Evolutionary conservation across 2,329 filamentous ascomycete species (phyloP).

Genomic region (Curvularia sp.): DNA sequence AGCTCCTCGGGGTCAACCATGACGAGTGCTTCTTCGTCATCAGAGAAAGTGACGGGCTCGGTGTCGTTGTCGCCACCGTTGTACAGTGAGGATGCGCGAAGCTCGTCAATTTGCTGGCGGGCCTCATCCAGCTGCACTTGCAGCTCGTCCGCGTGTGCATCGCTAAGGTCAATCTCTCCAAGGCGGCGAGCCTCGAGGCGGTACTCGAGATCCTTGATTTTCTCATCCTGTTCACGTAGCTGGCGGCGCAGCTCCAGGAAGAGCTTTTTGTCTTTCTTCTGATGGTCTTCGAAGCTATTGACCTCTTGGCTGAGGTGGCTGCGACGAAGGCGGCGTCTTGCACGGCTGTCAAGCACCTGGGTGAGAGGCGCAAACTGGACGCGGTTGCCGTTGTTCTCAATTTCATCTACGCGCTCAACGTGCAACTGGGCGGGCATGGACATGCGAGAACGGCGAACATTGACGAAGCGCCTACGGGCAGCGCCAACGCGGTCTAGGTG

Average conservation of each 20-base stretch:
- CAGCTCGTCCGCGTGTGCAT: constrained; percentile 45
- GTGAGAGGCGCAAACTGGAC: constrained; percentile 48
- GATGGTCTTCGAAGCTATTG: constrained; percentile 48
- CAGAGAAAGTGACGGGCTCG: constrained; percentile 31
- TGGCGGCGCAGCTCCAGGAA: constrained; percentile 48
- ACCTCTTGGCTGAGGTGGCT: constrained; percentile 53
- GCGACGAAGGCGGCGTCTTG: constrained; percentile 50
- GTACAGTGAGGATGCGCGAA: constrained; percentile 43
- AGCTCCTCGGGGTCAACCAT: constrained; percentile 46
- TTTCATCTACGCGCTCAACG: constrained; percentile 36
- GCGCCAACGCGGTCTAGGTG: constrained; percentile 43
- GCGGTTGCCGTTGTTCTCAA: constrained; percentile 26
- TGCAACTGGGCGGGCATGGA: constrained; percentile 47
- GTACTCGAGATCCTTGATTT: constrained; percentile 48
- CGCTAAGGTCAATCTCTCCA: constrained; percentile 49
- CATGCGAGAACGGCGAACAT: constrained; percentile 40
- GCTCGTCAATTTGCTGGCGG: constrained; percentile 46
- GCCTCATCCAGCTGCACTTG: constrained; percentile 45
- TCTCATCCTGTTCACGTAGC: constrained; percentile 47
- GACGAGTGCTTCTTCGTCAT: constrained; percentile 41
- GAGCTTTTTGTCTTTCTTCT: constrained; percentile 48
- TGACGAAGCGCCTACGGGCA: constrained; percentile 33
- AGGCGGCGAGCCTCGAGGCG: constrained; percentile 47
- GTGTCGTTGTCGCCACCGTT: constrained; percentile 30
- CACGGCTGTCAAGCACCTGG: constrained; percentile 42